Conservation (phyloP, 73 alveolate species). For the Paramecium tetraurelia region DNA sequence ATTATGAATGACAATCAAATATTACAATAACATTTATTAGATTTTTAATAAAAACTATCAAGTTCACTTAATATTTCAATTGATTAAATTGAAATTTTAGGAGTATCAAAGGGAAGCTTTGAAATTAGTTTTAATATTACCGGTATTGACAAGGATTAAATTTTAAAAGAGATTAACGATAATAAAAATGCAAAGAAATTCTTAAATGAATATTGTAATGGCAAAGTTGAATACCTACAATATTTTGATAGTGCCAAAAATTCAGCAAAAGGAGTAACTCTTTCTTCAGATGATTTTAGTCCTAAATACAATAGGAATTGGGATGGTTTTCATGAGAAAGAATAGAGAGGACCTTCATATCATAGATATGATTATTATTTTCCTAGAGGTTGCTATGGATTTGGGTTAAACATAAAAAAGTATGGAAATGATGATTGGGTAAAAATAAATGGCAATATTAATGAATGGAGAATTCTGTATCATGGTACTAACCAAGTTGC, state of each 20-base stretch:
- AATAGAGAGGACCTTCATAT: neutral
- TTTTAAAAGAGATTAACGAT: neutral
- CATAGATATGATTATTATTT: neutral
- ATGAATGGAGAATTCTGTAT: slow-evolving; percentile 8
- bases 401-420: neutral
- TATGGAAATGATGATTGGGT: slow-evolving; percentile 7
- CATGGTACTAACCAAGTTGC: neutral
- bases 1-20: neutral
- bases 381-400: neutral
- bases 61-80: neutral
- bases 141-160: neutral
- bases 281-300: neutral
- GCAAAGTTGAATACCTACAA: neutral
- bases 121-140: neutral
- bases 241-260: too few relatives aligned
- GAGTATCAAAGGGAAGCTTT: neutral
- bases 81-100: slow-evolving; percentile 25
- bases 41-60: neutral
- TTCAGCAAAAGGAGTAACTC: neutral
- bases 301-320: neutral
- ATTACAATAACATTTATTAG: neutral
- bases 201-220: neutral
- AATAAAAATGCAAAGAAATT: neutral
- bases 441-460: neutral
- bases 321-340: neutral